Conservation (phyloP, 2,329 filamentous ascomycete species). For the Trichoderma sp. region DNA sequence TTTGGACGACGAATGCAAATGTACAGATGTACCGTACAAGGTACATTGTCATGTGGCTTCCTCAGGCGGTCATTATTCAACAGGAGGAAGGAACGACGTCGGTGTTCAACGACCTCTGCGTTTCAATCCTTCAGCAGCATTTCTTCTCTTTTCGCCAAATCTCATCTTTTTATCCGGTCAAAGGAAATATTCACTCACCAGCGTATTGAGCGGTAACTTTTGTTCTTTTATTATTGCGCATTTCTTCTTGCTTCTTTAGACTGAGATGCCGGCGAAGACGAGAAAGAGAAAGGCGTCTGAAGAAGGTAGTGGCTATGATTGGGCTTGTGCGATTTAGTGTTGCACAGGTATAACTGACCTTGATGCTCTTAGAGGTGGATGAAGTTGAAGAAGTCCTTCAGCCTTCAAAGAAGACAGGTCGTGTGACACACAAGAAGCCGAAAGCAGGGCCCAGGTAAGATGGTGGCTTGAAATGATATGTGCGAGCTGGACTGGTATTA, state of each 20-base stretch:
- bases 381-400: neutral
- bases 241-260: neutral
- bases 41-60: neutral
- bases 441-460: neutral
- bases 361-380: neutral
- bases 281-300: constrained; percentile 29
- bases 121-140: neutral
- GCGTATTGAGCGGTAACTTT: neutral
- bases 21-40: neutral
- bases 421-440: neutral
- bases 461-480: neutral
- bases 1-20: neutral
- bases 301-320: constrained; percentile 23
- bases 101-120: no score
- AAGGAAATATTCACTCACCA: neutral
- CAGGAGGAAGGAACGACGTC: neutral
- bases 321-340: no score
- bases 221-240: neutral
- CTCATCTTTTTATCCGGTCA: neutral
- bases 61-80: neutral
- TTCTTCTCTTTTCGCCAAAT: neutral
- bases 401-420: neutral
- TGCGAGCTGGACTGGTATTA: neutral
- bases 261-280: constrained; percentile 29
- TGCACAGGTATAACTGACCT: neutral